Evolutionary conservation across 2,329 filamentous ascomycete species (phyloP).

Genomic region (Dactylellina leptospora): DNA sequence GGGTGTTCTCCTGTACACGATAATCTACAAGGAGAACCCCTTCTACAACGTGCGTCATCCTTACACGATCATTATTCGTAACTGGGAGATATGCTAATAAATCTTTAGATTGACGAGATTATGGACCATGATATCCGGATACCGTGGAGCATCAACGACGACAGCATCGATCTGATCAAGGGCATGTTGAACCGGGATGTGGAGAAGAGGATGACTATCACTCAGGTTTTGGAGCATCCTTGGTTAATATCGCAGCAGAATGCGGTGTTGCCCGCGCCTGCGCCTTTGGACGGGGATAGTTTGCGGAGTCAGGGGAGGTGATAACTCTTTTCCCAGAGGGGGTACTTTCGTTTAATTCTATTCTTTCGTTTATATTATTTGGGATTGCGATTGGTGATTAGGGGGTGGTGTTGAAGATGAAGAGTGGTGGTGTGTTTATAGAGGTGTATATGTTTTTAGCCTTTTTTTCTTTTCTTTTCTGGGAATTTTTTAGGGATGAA

Average conservation of each 20-base stretch:
- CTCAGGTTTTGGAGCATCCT: constrained; percentile 85
- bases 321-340: not conserved
- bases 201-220: constrained; percentile 81
- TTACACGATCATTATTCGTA: not conserved
- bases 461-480: not conserved
- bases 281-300: constrained; percentile 30
- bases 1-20: constrained; percentile 95
- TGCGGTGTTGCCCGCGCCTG: constrained; percentile 35
- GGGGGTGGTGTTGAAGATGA: too few species aligned
- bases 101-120: constrained; percentile 82
- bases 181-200: constrained; percentile 94
- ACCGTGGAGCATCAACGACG: constrained; percentile 86
- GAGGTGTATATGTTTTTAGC: not conserved
- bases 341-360: not conserved
- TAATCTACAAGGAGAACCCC: constrained; percentile 99
- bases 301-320: constrained; percentile 32
- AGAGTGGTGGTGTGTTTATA: not conserved
- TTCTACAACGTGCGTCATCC: constrained; percentile 77
- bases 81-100: not conserved
- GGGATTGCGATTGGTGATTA: too few species aligned
- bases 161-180: constrained; percentile 89
- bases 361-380: too few species aligned
- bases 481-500: not conserved
- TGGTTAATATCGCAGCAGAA: constrained; percentile 68
- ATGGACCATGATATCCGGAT: constrained; percentile 95